Conservation (phyloP, 768 basidiomycete genomes). For the Tephrocybe sp. region DNA sequence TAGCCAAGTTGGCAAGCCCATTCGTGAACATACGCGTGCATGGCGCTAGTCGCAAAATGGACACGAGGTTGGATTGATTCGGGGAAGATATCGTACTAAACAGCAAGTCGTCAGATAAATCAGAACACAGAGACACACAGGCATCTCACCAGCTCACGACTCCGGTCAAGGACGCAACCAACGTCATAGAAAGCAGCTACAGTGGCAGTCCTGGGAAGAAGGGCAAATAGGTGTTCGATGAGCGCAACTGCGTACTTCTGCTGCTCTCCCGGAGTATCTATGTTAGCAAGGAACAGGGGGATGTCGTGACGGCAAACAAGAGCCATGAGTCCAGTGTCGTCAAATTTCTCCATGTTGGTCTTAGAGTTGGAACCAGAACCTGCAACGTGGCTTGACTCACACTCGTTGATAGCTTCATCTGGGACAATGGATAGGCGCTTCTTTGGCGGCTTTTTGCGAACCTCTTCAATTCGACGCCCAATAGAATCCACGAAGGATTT, state of each 20-base stretch:
- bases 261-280: slow-evolving; percentile 33
- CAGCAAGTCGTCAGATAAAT: no score
- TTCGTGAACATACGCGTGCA: slow-evolving; percentile 33
- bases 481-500: slow-evolving; percentile 32
- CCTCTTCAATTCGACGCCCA: slow-evolving; percentile 23
- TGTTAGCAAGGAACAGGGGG: slow-evolving; percentile 36
- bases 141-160: not conserved
- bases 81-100: slow-evolving; percentile 29
- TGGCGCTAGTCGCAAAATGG: slow-evolving; percentile 29
- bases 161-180: slow-evolving; percentile 24
- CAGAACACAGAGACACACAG: not conserved
- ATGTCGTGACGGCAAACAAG: no score
- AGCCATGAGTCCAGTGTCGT: slow-evolving; percentile 34
- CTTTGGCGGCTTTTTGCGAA: slow-evolving; percentile 18
- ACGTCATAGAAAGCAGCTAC: slow-evolving; percentile 5
- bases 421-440: no score
- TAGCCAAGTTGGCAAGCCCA: slow-evolving; percentile 23
- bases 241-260: slow-evolving; percentile 29
- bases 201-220: not conserved
- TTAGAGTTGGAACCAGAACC: no score
- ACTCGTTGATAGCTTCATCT: no score
- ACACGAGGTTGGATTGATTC: not conserved
- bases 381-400: no score
- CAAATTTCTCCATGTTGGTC: no score
- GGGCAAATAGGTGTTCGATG: not conserved